Conservation (phyloP, 2,329 filamentous ascomycete species). For the Diaporthe aspalathi region DNA sequence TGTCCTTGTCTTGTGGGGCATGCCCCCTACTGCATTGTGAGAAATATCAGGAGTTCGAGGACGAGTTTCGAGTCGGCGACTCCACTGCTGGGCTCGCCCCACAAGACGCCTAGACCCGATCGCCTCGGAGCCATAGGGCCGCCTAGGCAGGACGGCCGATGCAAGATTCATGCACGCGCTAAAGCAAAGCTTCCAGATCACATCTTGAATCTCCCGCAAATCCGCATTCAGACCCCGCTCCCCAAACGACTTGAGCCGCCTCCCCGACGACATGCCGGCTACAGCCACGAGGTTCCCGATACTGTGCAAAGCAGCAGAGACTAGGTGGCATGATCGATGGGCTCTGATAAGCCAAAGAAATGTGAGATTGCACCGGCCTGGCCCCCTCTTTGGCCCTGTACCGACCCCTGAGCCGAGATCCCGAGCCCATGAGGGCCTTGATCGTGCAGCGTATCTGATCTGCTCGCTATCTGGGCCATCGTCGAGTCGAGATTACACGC, state of each 20-base stretch:
- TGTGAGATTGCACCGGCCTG: constrained; percentile 16
- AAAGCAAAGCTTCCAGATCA: neutral
- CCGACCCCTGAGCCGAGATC: constrained; percentile 4
- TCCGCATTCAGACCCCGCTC: constrained; percentile 2
- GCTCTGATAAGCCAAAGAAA: constrained; percentile 35
- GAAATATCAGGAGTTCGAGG: neutral
- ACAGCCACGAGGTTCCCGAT: constrained; percentile 1
- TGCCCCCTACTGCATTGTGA: neutral
- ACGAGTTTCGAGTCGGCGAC: constrained; percentile 11
- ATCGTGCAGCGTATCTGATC: neutral
- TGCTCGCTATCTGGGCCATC: neutral
- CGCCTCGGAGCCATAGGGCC: constrained; percentile 9
- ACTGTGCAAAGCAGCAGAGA: constrained; percentile 13
- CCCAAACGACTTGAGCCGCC: neutral
- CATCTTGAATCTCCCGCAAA: constrained; percentile 7
- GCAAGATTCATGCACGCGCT: constrained; percentile 27
- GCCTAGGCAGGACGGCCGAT: neutral
- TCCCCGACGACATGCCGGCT: constrained; percentile 21
- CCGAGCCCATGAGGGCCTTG: neutral
- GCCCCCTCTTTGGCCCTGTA: neutral
- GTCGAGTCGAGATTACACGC: neutral
- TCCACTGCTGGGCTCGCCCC: neutral
- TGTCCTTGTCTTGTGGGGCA: neutral
- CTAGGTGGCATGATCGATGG: constrained; percentile 29
- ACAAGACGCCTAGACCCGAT: constrained; percentile 18